Percentiles rank a stretch among this genome's conserved stretches.
Conservation (phyloP, 2,329 filamentous ascomycete genomes). For the Pyrenochaeta sp. region DNA sequence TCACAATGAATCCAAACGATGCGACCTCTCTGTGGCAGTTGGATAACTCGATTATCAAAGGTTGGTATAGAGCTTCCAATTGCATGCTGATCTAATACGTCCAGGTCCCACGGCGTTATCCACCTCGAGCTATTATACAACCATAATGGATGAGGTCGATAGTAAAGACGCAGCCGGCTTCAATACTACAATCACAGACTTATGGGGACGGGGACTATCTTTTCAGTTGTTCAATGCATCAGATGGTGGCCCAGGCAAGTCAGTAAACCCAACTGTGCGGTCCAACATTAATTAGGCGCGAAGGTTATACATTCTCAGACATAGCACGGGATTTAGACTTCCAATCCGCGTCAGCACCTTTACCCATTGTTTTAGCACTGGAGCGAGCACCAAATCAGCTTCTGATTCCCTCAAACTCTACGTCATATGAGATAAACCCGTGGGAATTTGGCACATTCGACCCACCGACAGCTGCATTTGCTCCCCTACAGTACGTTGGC, state of each 20-base stretch:
- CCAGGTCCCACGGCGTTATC: slow-evolving; percentile 41
- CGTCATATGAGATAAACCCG: slow-evolving; percentile 76
- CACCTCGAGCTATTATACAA: slow-evolving; percentile 66
- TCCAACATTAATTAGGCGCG: slow-evolving; percentile 29
- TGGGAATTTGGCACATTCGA: slow-evolving; percentile 79
- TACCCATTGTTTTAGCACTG: slow-evolving; percentile 75
- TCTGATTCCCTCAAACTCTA: slow-evolving; percentile 71
- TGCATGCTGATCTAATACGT: background rate
- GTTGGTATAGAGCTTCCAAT: slow-evolving; percentile 49
- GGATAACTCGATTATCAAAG: slow-evolving; percentile 51
- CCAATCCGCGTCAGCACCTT: slow-evolving; percentile 65
- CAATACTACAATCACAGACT: slow-evolving; percentile 76
- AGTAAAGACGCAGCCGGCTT: slow-evolving; percentile 66
- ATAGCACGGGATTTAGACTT: slow-evolving; percentile 69
- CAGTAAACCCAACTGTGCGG: background rate
- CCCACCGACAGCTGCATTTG: slow-evolving; percentile 70
- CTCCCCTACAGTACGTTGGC: slow-evolving; percentile 72
- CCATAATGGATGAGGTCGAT: slow-evolving; percentile 64
- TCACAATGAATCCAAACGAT: slow-evolving; percentile 51
- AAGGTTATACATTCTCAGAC: slow-evolving; percentile 79
- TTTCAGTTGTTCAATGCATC: slow-evolving; percentile 72
- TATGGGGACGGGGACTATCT: slow-evolving; percentile 80
- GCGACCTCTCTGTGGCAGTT: slow-evolving; percentile 65
- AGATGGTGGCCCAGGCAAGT: slow-evolving; percentile 51
- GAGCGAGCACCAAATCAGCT: slow-evolving; percentile 67